Evolutionary conservation across 805 yeast species (phyloP), one percentile per base, ranked within the genome.

Genomic region (Blastobotrys muscicola): DNA sequence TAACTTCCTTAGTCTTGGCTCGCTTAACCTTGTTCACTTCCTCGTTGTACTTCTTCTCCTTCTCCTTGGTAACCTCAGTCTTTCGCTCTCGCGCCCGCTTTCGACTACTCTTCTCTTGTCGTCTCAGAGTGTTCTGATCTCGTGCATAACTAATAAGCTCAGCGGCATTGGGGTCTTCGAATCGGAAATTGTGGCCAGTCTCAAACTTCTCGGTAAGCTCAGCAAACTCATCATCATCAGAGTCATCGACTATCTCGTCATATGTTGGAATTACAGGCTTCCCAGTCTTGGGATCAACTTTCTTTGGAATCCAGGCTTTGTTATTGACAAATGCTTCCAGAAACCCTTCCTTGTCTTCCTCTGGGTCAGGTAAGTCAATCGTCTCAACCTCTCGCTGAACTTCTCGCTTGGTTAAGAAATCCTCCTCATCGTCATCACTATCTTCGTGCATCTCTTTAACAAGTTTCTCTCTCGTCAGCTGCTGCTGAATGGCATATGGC

Each of bases 91-190:
- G 79, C 62, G 80, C 81, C 62, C 80, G 78, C 68, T 86, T 86
- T 54, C 98, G 76, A 9, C 82, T 62, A 52, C 80, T 76, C 47
- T 79, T 72, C 41, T 78, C 79, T 14, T 82, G 78, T 59, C 98
- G 74, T 67, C 98, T 80, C 58, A 87, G 71, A 0, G 97, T 86
- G 16, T 92, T 94, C 64, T 87, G 96, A 49, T 59, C 61, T 74
- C 98, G 86, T 2, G 97, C 97, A 67, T 90, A 92, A 12, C 94
- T 82, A 13, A 89, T 82, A 61, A 92, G 85, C 56, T 90, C 96
- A 0, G 90, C 85, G 5, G 95, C 75, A 51, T 79, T 77, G 11
- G 95, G 87, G 56, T 89, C 97, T 64, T 92, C 98, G 60, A 75
- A 92, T 60, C 98, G 75, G 71, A 90, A 90, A 58, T 92, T 92